Conservation (phyloP, 495 filamentous ascomycete species). For the Immersiella caudata region DNA sequence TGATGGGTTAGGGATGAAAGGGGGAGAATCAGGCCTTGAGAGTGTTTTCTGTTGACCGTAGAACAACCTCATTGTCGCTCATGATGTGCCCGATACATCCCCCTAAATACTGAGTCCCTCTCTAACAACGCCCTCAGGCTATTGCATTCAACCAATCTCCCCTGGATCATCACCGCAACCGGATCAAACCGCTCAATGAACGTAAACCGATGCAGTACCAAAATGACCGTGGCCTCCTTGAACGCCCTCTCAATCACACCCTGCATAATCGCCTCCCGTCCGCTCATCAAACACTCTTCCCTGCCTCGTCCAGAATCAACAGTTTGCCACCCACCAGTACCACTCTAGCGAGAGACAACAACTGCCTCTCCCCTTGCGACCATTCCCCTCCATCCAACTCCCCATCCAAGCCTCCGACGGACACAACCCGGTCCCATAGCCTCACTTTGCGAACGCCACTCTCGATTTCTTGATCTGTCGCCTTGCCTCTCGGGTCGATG, state of each 20-base stretch:
- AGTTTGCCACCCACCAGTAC: conserved; percentile 45
- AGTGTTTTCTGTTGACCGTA: too few relatives aligned
- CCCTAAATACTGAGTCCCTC: neutral
- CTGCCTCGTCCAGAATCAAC: conserved; percentile 40
- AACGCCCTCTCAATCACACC: conserved; percentile 45
- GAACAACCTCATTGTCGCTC: neutral
- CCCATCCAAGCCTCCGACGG: conserved; percentile 41
- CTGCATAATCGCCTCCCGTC: conserved; percentile 49
- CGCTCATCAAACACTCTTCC: conserved; percentile 40
- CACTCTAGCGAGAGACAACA: conserved; percentile 62
- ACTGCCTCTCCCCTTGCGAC: conserved; percentile 62
- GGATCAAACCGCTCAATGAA: conserved; percentile 46
- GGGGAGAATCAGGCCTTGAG: too few relatives aligned
- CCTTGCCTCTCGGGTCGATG: conserved; percentile 38
- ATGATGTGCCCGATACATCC: neutral
- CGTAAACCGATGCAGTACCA: conserved; percentile 47
- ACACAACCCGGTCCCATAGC: conserved; percentile 11
- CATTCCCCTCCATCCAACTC: conserved; percentile 53
- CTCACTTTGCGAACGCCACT: conserved; percentile 6
- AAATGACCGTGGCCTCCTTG: conserved; percentile 43
- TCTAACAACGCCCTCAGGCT: conserved; percentile 30
- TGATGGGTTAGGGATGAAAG: too few relatives aligned
- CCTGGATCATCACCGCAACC: conserved; percentile 43
- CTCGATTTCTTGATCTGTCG: conserved; percentile 10
- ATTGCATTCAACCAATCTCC: conserved; percentile 42